phyloP scores from a whole-genome alignment of 441 rosid species.

The Corymbia calophylla region DNA sequence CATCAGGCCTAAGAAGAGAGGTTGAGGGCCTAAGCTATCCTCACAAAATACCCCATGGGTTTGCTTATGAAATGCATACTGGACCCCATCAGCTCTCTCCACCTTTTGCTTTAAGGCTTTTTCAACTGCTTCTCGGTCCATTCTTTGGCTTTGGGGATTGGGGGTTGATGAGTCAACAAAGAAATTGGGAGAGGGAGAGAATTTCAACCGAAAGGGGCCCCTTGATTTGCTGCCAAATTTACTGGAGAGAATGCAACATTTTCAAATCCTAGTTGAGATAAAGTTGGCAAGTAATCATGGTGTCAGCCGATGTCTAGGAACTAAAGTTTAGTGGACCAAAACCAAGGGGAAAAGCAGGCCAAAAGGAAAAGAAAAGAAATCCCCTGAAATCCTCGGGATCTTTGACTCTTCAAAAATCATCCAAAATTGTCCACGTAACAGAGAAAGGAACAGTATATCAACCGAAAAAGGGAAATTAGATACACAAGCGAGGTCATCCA shows the following conservation, averaged over 20 bases:
- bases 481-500: not conserved
- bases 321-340: not conserved
- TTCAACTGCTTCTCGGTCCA: not conserved
- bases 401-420: not conserved
- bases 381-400: not conserved
- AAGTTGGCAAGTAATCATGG: not conserved
- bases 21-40: not conserved
- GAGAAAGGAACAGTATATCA: not conserved
- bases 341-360: not conserved
- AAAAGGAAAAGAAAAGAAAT: not conserved
- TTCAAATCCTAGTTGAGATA: not conserved
- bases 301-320: not conserved
- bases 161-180: not conserved
- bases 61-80: no score
- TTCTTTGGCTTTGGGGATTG: not conserved
- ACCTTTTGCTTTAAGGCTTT: not conserved
- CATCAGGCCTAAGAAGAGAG: not conserved
- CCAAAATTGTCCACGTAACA: not conserved
- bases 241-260: not conserved
- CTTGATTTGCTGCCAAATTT: not conserved
- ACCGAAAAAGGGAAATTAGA: not conserved
- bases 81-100: not conserved
- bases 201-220: not conserved
- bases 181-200: not conserved
- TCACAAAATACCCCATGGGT: not conserved